Evolutionary conservation across 1,284 basidiomycete genomes (phyloP), one percentile per base, ranked within the genome.

Genomic region (Vanrija pseudolonga): DNA sequence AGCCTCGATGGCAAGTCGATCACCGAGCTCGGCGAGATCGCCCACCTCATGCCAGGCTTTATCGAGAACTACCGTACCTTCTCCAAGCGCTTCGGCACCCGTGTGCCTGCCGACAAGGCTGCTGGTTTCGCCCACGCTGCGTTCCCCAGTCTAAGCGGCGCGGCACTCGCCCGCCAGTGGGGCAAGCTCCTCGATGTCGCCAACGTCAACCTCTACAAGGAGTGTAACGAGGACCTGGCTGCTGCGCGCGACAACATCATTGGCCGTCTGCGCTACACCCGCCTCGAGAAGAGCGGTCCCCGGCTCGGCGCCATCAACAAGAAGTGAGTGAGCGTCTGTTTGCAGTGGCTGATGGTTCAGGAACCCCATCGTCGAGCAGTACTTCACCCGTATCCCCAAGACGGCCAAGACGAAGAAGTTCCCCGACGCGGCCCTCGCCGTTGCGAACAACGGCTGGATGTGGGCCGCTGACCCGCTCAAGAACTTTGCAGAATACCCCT

Each of bases 391-490:
- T 42, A 73, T 95, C 17, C 78, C 83, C 9, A 78, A 81, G 6
- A 80, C 78, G 59, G 63, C 58, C 5, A 79, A 77, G 20, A 82
- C 83, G 2, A 76, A 83, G 47, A 81, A 83, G 45, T 79, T 81
- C 57, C 85, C 92, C 55, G 84, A 87, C 2, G 71, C 81, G 19
- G 80, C 83, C 9, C 88, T 93, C 66, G 86, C 89, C 0, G 78
- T 97, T 26, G 95, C 95, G 6, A 97, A 98, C 77, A 98, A 98
- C 68, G 95, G 95, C 7, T 98, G 95, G 95, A 95, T 98, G 65
- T 98, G 95, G 95, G 81, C 88, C 56, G 94, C 95, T 2, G 87
- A 98, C 73, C 95, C 95, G 0, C 81, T 98, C 19, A 82, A 86
- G 61, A 96, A 98, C 78, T 98, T 98, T 77, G 95, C 94, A 9